These are phyloP conservation scores for Penicillium steckii DNA, from an alignment of 495 filamentous ascomycete species.

Conservation along the genomic window DNA sequence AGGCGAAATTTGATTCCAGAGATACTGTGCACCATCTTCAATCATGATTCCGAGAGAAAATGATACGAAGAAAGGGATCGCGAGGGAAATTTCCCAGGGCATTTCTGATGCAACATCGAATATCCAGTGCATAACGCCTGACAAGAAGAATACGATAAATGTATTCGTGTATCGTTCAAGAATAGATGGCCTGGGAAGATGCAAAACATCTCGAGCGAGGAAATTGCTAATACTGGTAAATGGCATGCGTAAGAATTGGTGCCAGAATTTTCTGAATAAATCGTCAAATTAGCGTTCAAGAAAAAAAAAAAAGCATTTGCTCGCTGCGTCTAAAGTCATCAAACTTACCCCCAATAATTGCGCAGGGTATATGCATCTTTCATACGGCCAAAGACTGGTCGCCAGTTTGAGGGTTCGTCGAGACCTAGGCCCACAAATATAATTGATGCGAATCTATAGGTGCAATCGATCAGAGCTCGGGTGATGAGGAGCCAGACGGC, in stretches of 20 bases:
- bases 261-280: constrained; percentile 39
- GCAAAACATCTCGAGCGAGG: constrained; percentile 22
- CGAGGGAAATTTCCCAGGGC: constrained; percentile 15
- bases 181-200: constrained; percentile 23
- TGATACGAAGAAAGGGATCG: constrained; percentile 31
- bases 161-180: constrained; percentile 34
- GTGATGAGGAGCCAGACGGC: constrained; percentile 11
- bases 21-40: constrained; percentile 29
- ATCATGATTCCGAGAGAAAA: constrained; percentile 30
- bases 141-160: constrained; percentile 33
- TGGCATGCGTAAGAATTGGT: constrained; percentile 33
- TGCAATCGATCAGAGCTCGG: constrained; percentile 13
- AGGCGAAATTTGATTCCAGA: constrained; percentile 8
- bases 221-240: constrained; percentile 28
- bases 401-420: constrained; percentile 23
- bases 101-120: constrained; percentile 20
- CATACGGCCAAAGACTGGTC: constrained; percentile 31
- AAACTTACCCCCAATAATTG: constrained; percentile 31
- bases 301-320: no score
- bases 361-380: constrained; percentile 32
- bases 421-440: constrained; percentile 9
- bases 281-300: background rate
- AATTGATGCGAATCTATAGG: constrained; percentile 16
- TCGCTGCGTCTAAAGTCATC: background rate
- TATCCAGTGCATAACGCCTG: constrained; percentile 27